These are phyloP conservation scores for Macrocybe gigantea DNA, from an alignment of 768 basidiomycete species.

Conservation along the genomic window DNA sequence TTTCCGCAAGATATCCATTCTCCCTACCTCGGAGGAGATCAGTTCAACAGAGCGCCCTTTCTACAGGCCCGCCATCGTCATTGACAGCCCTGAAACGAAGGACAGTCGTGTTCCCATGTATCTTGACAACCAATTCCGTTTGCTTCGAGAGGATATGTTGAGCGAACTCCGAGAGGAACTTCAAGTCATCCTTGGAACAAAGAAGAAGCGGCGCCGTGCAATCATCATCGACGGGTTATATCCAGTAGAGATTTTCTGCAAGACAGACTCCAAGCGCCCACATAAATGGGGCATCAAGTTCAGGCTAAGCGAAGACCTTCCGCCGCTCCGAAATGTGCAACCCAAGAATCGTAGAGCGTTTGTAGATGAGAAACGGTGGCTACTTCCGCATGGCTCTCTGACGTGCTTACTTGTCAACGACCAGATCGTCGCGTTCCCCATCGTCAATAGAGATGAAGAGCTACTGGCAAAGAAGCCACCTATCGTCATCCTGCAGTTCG, in stretches of 20 bases:
- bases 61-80: conserved; percentile 34
- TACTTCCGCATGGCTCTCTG: conserved; percentile 49
- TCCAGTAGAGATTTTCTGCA: conserved; percentile 29
- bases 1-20: conserved; percentile 55
- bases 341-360: conserved; percentile 29
- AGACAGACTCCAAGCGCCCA: conserved; percentile 12
- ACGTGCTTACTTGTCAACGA: conserved; percentile 45
- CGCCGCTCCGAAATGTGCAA: conserved; percentile 25
- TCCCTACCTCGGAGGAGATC: conserved; percentile 60
- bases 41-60: conserved; percentile 38
- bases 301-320: conserved; percentile 27
- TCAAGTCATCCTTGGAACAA: conserved; percentile 29
- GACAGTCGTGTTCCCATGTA: conserved; percentile 37
- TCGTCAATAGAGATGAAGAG: conserved; percentile 48
- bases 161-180: conserved; percentile 53
- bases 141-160: conserved; percentile 60
- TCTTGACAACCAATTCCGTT: conserved; percentile 62
- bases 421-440: conserved; percentile 46
- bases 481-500: conserved; percentile 46
- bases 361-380: conserved; percentile 31
- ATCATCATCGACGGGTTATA: conserved; percentile 30
- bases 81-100: conserved; percentile 37
- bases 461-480: conserved; percentile 43
- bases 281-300: conserved; percentile 37
- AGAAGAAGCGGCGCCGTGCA: conserved; percentile 31